Evolutionary conservation across 2,329 filamentous ascomycete genomes (phyloP), one percentile per base, ranked within the genome.

Genomic region (Nigrospora oryzae): DNA sequence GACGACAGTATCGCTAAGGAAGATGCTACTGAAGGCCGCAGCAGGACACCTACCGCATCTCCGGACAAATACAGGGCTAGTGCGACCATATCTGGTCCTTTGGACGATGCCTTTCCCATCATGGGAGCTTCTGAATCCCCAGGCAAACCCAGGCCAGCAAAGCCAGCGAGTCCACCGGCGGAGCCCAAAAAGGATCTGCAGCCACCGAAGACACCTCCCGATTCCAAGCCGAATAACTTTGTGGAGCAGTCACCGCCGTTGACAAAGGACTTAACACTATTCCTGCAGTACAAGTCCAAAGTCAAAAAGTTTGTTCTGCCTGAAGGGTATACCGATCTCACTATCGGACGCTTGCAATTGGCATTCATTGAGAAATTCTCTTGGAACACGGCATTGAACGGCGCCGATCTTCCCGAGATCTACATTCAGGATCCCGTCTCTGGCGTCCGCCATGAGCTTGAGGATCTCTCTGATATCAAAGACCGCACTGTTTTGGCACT

Each of bases 311-410:
- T 94, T 60, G 81, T 95, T 14, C 76, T 97, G 32, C 70, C 87
- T 1, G 89, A 94, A 61, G 91, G 91, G 1, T 83, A 84, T 53
- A 82, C 83, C 31, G 89, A 91, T 50, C 73, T 98, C 11, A 91
- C 88, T 3, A 84, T 96, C 47, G 89, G 89, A 1, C 80, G 90
- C 19, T 66, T 98, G 46, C 91, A 98, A 63, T 75, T 98, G 28
- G 91, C 93, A 1, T 98, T 98, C 56, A 98, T 98, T 55, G 93
- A 98, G 55, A 98, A 96, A 62, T 98, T 98, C 60, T 93, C 91
- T 0, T 98, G 94, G 90, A 97, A 95, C 56, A 96, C 91, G 1
- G 90, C 97, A 55, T 85, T 89, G 49, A 94, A 96, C 56, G 93
- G 93, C 8, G 80, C 82, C 13, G 93, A 98, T 60, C 69, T 98